Base-by-base conservation (phyloP, 2,329 filamentous ascomycete species). In the Aspergillus amoenus region DNA sequence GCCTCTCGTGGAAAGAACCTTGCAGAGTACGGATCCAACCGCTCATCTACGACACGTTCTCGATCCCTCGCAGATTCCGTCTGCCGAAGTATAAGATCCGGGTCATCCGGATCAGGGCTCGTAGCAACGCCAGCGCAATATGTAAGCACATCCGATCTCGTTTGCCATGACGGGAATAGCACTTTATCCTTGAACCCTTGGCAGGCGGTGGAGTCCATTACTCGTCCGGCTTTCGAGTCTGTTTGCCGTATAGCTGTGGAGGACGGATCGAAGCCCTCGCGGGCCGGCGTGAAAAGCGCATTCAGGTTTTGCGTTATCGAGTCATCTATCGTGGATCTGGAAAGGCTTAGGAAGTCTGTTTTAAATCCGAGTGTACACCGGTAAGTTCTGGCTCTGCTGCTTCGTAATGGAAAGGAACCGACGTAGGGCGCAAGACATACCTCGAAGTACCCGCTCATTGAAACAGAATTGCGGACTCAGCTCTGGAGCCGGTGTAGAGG, bases 231-330 rank as follows among this genome's bases (percentile, higher is more conserved):
- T 30, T 78, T 66, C 0, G 84, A 76, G 41, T 81, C 77, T 2
- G 84, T 78, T 22, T 80, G 79, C 51, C 88, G 84, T 13, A 82
- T 78, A 0, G 87, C 84, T 1, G 91, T 96, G 1, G 90, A 93
- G 0, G 82, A 78, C 1, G 93, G 90, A 70, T 96, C 89, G 75
- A 96, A 97, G 15, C 86, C 85, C 34, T 68, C 67, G 44, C 81
- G 79, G 12, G 90, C 82, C 0, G 93, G 93, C 1, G 88, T 93
- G 44, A 91, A 78, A 39, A 97, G 83, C 1, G 91, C 91, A 78
- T 97, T 97, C 60, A 99, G 85, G 68, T 95, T 93, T 70, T 96
- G 93, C 1, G 87, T 86, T 69, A 99, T 97, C 44, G 90, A 91
- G 76, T 99, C 94, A 76, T 99, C 94, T 68, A 97, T 88, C 47